Evolutionary conservation across 257 asterid species (phyloP).

Genomic region (Craterostigma plantagineum): DNA sequence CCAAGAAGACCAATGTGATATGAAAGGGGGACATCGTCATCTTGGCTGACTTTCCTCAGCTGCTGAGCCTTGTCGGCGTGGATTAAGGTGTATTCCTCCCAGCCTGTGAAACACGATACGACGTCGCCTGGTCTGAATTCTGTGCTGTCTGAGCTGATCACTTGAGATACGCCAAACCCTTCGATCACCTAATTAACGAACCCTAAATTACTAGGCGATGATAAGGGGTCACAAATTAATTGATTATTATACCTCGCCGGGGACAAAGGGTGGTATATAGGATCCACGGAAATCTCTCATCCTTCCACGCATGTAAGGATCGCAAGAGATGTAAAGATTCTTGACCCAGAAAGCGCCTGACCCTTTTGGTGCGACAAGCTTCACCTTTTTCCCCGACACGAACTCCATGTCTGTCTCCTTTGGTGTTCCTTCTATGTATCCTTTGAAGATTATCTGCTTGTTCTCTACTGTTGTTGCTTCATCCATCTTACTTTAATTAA

Average conservation of each 20-base stretch:
- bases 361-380: constrained; percentile 48
- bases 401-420: constrained; percentile 66
- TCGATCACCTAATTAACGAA: constrained; percentile 37
- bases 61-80: constrained; percentile 18
- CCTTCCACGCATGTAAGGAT: constrained; percentile 84
- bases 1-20: constrained; percentile 73
- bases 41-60: constrained; percentile 39
- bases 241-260: constrained; percentile 38
- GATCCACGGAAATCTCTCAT: constrained; percentile 71
- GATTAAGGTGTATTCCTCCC: constrained; percentile 87
- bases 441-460: constrained; percentile 60
- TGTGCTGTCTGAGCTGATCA: constrained; percentile 56
- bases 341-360: constrained; percentile 45
- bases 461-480: constrained; percentile 21
- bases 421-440: constrained; percentile 53
- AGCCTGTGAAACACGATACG: constrained; percentile 64
- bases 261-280: constrained; percentile 62
- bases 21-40: constrained; percentile 52
- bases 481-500: no score
- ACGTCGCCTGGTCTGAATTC: constrained; percentile 57
- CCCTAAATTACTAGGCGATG: not conserved
- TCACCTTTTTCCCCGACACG: constrained; percentile 28
- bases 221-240: not conserved
- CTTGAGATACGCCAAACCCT: constrained; percentile 78
- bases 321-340: constrained; percentile 85